phyloP scores from a whole-genome alignment of 306 rosid species.

The Bauhinia variegata region DNA sequence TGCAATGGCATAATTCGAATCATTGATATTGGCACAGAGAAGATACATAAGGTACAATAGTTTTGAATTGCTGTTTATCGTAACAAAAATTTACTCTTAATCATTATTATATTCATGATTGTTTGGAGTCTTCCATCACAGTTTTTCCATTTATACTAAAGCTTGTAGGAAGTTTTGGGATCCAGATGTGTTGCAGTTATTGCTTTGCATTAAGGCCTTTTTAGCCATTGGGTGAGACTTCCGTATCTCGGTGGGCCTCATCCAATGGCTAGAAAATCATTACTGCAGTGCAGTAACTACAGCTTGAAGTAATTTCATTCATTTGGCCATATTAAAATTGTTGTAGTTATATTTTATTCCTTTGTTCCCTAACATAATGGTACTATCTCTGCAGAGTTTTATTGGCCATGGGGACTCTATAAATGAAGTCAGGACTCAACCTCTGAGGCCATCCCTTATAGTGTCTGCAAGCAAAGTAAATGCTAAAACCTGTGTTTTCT shows the following conservation, averaged over 20 bases:
- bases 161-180: background rate
- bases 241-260: too few species aligned
- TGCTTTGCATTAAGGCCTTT: too few species aligned
- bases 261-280: too few species aligned
- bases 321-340: slow-evolving; percentile 6
- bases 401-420: slow-evolving; percentile 96
- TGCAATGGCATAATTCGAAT: slow-evolving; percentile 77
- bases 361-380: slow-evolving; percentile 17
- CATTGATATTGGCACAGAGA: slow-evolving; percentile 85
- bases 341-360: slow-evolving; percentile 3
- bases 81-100: background rate
- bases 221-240: too few species aligned
- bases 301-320: slow-evolving; percentile 5
- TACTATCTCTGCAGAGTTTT: slow-evolving; percentile 65
- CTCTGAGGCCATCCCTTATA: slow-evolving; percentile 76
- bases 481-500: too few species aligned
- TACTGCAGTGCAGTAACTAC: too few species aligned
- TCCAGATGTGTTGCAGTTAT: too few species aligned
- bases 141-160: background rate
- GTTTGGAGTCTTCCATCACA: slow-evolving; percentile 3
- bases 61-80: background rate
- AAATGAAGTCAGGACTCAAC: slow-evolving; percentile 92
- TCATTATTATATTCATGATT: background rate
- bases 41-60: slow-evolving; percentile 75
- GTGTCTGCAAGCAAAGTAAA: slow-evolving; percentile 94